These are phyloP conservation scores for Aspergillus ostianus DNA, from an alignment of 495 filamentous ascomycete species.

Conservation along the genomic window DNA sequence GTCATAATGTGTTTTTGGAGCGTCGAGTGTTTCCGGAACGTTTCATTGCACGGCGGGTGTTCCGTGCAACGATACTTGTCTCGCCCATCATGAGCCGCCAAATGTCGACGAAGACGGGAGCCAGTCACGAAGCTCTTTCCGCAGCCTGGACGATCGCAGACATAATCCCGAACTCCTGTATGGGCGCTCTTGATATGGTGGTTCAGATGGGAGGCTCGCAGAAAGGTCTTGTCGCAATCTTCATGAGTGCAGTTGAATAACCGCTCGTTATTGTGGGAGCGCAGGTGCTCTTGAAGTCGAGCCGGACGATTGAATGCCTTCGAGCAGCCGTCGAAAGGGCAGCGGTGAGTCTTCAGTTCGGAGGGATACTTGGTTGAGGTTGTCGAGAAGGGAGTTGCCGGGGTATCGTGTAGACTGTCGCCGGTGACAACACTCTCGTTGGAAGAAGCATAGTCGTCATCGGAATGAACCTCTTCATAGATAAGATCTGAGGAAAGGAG, in stretches of 20 bases:
- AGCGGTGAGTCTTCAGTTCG: constrained; percentile 69
- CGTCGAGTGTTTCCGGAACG: constrained; percentile 86
- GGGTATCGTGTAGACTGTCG: constrained; percentile 45
- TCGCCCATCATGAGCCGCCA: constrained; percentile 63
- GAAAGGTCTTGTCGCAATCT: constrained; percentile 77
- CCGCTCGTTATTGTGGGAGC: constrained; percentile 78
- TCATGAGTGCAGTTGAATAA: constrained; percentile 65
- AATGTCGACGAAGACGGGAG: constrained; percentile 67
- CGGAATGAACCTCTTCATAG: constrained; percentile 41
- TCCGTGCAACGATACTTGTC: constrained; percentile 71
- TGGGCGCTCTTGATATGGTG: constrained; percentile 83
- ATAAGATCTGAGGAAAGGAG: constrained; percentile 30
- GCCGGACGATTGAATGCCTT: constrained; percentile 87
- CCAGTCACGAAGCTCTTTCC: constrained; percentile 76
- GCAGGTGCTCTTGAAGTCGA: constrained; percentile 72
- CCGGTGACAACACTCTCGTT: constrained; percentile 29
- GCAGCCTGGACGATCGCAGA: constrained; percentile 69
- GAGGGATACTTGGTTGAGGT: constrained; percentile 60
- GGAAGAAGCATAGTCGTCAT: constrained; percentile 35
- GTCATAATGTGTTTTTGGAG: constrained; percentile 77
- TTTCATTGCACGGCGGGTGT: constrained; percentile 69
- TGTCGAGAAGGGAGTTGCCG: constrained; percentile 53
- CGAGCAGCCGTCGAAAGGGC: constrained; percentile 64
- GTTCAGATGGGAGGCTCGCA: constrained; percentile 75
- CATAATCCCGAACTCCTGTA: constrained; percentile 64